Conservation (phyloP, 176 grass and related monocot genomes). For the Oryza meyeriana region DNA sequence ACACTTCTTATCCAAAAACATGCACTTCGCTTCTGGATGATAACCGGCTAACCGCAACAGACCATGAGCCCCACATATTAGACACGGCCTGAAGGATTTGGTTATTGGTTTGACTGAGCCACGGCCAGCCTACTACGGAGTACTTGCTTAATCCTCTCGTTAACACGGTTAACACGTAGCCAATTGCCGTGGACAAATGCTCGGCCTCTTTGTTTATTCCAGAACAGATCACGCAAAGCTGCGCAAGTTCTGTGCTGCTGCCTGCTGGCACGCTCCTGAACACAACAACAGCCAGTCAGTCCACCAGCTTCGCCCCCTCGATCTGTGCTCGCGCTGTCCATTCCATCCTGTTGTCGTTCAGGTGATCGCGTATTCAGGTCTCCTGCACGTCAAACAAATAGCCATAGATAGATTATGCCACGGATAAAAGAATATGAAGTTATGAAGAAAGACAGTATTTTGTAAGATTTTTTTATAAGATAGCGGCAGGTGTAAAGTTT, state of each 20-base stretch:
- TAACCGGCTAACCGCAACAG: neutral
- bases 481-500: too few species aligned
- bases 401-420: too few species aligned
- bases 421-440: too few species aligned
- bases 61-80: neutral
- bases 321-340: slow-evolving; percentile 14
- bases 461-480: too few species aligned
- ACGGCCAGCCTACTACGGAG: neutral
- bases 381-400: neutral
- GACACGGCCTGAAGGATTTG: neutral
- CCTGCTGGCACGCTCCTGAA: neutral
- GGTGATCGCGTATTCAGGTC: neutral
- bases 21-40: neutral
- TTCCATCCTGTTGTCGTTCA: neutral
- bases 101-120: neutral
- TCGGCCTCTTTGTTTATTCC: neutral
- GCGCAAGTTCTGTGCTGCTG: neutral
- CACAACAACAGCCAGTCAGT: neutral
- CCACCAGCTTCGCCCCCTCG: neutral
- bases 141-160: neutral
- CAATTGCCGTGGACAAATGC: neutral
- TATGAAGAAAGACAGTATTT: too few species aligned
- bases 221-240: neutral
- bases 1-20: neutral
- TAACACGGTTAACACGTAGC: neutral